Conservation (phyloP, 2,329 filamentous ascomycete species). For the Mycogone perniciosa region DNA sequence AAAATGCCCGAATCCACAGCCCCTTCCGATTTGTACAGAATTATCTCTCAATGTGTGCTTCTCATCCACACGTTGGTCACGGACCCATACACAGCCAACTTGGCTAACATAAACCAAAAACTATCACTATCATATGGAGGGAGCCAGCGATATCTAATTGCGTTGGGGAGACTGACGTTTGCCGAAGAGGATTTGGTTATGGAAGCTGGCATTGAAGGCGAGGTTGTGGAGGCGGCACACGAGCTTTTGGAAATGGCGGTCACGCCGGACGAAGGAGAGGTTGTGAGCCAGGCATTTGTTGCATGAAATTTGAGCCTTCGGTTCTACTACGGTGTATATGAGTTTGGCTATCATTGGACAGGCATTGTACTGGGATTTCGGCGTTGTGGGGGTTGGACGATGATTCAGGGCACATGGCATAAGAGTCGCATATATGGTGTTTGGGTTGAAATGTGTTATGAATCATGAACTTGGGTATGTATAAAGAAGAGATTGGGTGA, state of each 20-base stretch:
- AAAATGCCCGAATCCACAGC: constrained; percentile 15
- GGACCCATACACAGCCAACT: constrained; percentile 37
- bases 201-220: constrained; percentile 68
- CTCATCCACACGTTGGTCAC: constrained; percentile 49
- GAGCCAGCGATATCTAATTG: constrained; percentile 74
- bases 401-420: background rate
- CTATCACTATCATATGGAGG: constrained; percentile 63
- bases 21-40: constrained; percentile 31
- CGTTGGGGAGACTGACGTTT: constrained; percentile 78
- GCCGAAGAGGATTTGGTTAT: constrained; percentile 70
- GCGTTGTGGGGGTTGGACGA: too few species aligned
- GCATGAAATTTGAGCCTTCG: constrained; percentile 15
- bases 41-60: constrained; percentile 43
- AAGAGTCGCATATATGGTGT: background rate
- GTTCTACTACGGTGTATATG: too few species aligned
- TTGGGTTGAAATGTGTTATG: background rate
- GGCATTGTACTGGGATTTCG: too few species aligned
- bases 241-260: constrained; percentile 74
- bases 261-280: constrained; percentile 62
- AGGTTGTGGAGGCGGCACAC: constrained; percentile 74
- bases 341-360: too few species aligned
- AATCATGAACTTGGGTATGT: background rate
- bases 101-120: constrained; percentile 62
- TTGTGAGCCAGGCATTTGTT: constrained; percentile 36
- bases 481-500: too few species aligned